phyloP scores from a whole-genome alignment of 192 early-diverging fungal species.

The Coemansia sp. region DNA sequence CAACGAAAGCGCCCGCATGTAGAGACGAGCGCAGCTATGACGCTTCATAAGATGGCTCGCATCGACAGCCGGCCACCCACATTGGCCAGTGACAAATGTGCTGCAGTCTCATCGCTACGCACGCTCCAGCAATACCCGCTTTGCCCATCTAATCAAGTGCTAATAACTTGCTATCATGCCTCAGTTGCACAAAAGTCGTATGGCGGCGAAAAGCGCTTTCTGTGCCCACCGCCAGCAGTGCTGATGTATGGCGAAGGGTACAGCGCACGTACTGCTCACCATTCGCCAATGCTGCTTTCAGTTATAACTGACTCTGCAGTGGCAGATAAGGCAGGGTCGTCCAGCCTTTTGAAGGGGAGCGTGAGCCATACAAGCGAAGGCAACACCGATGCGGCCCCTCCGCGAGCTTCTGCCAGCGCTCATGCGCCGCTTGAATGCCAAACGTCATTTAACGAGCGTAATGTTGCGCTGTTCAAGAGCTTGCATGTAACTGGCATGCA shows the following conservation, averaged over 20 bases:
- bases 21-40: conserved; percentile 14
- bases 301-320: conserved; percentile 55
- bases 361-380: background rate
- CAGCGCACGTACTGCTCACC: conserved; percentile 47
- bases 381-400: background rate
- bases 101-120: conserved; percentile 9
- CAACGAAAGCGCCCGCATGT: conserved; percentile 13
- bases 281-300: conserved; percentile 62
- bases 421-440: conserved; percentile 53
- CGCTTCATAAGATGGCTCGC: conserved; percentile 34
- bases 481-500: conserved; percentile 76
- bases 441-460: conserved; percentile 50
- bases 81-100: background rate
- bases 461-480: conserved; percentile 68
- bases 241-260: conserved; percentile 54
- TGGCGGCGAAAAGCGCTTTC: conserved; percentile 84
- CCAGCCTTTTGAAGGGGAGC: conserved; percentile 1
- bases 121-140: conserved; percentile 18
- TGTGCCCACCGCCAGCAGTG: conserved; percentile 76
- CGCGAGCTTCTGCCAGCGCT: conserved; percentile 37
- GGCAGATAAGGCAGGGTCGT: background rate
- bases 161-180: conserved; percentile 80
- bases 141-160: conserved; percentile 53
- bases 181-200: conserved; percentile 92
- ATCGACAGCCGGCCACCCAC: conserved; percentile 2